phyloP scores from a whole-genome alignment of 768 basidiomycete genomes.

The Leccinum boreale region DNA sequence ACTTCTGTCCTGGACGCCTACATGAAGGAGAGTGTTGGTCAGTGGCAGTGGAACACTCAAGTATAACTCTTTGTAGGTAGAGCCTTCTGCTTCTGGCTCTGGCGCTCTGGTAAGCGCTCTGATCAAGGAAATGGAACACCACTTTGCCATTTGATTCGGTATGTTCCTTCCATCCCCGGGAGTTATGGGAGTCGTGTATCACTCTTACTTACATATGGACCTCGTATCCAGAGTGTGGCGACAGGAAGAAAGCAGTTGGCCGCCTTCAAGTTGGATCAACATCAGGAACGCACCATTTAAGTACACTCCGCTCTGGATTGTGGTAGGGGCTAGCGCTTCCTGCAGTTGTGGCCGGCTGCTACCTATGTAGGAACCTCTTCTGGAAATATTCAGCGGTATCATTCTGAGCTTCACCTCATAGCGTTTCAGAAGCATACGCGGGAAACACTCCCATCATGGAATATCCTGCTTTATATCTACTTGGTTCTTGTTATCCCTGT shows the following conservation, averaged over 20 bases:
- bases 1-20: conserved; percentile 74
- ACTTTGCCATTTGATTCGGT: conserved; percentile 80
- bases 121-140: conserved; percentile 71
- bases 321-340: conserved; percentile 71
- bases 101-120: conserved; percentile 58
- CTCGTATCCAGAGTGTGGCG: conserved; percentile 49
- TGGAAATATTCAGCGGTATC: neutral
- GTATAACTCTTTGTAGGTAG: conserved; percentile 44
- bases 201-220: neutral
- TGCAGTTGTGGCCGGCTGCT: conserved; percentile 60
- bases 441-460: conserved; percentile 61
- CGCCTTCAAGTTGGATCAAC: conserved; percentile 55
- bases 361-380: conserved; percentile 40
- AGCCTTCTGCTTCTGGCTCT: conserved; percentile 64
- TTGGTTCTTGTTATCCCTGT: conserved; percentile 69
- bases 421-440: conserved; percentile 55
- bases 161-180: conserved; percentile 22
- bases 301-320: conserved; percentile 71
- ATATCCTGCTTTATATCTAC: conserved; percentile 77
- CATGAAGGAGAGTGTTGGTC: conserved; percentile 57
- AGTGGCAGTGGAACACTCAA: neutral
- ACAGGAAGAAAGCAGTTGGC: conserved; percentile 72
- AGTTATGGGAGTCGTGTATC: neutral
- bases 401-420: conserved; percentile 25
- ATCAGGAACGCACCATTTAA: conserved; percentile 62